Conservation (phyloP, 2,329 filamentous ascomycete genomes). For the Myriosclerotinia scirpicola region DNA sequence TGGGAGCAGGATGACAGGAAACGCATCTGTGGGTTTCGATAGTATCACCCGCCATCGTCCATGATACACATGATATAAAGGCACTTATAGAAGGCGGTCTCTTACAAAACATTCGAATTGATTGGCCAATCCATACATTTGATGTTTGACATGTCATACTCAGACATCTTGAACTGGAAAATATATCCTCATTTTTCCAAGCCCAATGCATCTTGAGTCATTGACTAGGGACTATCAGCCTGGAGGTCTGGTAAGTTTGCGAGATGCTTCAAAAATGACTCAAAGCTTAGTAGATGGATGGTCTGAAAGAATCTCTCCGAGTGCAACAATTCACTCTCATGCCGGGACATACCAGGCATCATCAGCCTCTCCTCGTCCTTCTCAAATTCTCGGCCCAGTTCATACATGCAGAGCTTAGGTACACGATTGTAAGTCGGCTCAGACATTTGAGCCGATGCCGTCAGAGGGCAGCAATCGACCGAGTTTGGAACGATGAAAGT, state of each 20-base stretch:
- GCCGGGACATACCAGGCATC: too few relatives aligned
- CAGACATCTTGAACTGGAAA: neutral
- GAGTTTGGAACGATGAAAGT: neutral
- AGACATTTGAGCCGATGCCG: neutral
- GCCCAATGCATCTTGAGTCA: neutral
- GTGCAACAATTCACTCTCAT: neutral
- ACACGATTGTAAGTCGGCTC: neutral
- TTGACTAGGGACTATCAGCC: neutral
- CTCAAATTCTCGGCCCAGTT: neutral
- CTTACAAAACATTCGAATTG: neutral
- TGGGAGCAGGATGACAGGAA: neutral
- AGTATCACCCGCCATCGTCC: neutral
- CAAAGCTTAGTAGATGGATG: neutral
- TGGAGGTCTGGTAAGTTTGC: conserved; percentile 4
- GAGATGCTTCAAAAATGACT: neutral
- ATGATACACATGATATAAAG: neutral
- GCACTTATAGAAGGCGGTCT: neutral
- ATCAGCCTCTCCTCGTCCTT: too few relatives aligned
- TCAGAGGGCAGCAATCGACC: neutral
- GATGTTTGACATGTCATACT: neutral
- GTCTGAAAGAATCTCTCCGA: neutral
- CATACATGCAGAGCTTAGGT: neutral
- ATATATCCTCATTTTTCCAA: neutral
- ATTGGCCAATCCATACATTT: neutral
- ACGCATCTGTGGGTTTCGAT: neutral